Base-by-base conservation (phyloP, 805 yeast genomes). In the Metschnikowia cerradonensis region DNA sequence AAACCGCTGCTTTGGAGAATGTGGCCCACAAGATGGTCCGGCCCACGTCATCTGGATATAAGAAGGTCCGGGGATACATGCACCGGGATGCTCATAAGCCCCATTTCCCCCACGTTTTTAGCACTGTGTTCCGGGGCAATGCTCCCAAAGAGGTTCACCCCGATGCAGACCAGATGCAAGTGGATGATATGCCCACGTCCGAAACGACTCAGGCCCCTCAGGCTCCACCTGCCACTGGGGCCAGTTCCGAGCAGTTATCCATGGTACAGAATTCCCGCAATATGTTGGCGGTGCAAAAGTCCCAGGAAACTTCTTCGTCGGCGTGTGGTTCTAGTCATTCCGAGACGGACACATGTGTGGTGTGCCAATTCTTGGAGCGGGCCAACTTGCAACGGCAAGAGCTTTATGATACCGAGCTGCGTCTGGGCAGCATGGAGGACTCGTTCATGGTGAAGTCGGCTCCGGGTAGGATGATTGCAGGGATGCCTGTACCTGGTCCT, bases 221-320 rank as follows among this genome's bases (percentile, higher is more conserved):
- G 20, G 45, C 45, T 11, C 45, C 45, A 8, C 45, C 45, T 2
- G 45, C 45, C n/a, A 42, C 38, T 3, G 45, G 45, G 4, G 38
- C 30, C 14, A 42, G 45, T 37, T 42, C 45, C 2, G 45, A 17
- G 6, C 37, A 42, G 19, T 42, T 42, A 31, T 42, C 38, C 32
- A 20, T 42, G 38, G 20, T 42, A 31, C 45, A 42, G 6, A 42
- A 33, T 15, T n/a, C 31, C 6, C 45, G 45, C n/a, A 42, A 42
- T 14, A 26, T 40, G 43, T 11, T 26, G 32, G 33, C 43, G 20
- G 15, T 40, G 34, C 43, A 26, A 7, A 40, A 40, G 31, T 14
- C 15, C 14, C 32, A 20, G 11, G 15, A 14, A 4, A 8, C 31
- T 4, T 5, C 31, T 14, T 11, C 23, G n/a, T 33, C 11, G n/a